These are phyloP conservation scores for Phytophthora fragariae DNA, from an alignment of 352 stramenopile species.

Conservation along the genomic window DNA sequence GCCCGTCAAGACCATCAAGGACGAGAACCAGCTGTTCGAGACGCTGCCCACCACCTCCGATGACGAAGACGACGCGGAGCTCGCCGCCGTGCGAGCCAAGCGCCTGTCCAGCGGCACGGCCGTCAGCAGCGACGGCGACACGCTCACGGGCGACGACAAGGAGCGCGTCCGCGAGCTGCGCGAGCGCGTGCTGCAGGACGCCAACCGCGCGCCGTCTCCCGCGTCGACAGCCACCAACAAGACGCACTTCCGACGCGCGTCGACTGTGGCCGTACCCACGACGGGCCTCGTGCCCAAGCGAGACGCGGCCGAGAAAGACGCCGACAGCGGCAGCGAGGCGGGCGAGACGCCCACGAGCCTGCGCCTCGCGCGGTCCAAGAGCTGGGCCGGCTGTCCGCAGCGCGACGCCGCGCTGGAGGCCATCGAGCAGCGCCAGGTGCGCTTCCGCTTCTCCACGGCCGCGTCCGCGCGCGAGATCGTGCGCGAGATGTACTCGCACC, in stretches of 20 bases:
- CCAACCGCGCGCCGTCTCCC: not conserved
- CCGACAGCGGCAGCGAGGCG: conserved; percentile 33
- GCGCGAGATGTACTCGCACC: conserved; percentile 75
- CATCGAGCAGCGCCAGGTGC: conserved; percentile 62
- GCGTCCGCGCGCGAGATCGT: conserved; percentile 66
- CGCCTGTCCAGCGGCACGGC: conserved; percentile 35
- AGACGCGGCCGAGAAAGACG: conserved; percentile 16
- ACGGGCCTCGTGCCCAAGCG: conserved; percentile 20
- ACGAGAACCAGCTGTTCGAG: conserved; percentile 35
- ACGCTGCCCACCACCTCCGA: conserved; percentile 3
- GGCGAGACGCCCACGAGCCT: conserved; percentile 23
- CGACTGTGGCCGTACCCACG: conserved; percentile 56
- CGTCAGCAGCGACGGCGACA: conserved; percentile 35
- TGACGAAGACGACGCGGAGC: conserved; percentile 8
- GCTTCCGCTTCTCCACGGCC: conserved; percentile 70
- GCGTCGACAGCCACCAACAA: conserved; percentile 11
- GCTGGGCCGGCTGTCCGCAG: conserved; percentile 53
- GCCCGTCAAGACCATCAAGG: conserved; percentile 39
- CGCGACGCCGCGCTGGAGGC: conserved; percentile 62
- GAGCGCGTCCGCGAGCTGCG: conserved; percentile 23
- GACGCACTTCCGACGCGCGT: conserved; percentile 53
- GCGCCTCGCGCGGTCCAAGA: conserved; percentile 56
- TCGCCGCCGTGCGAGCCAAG: conserved; percentile 24
- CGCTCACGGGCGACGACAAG: conserved; percentile 21
- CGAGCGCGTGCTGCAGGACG: conserved; percentile 24